Conservation (phyloP, 306 rosid genomes). For the Vigna mungo region DNA sequence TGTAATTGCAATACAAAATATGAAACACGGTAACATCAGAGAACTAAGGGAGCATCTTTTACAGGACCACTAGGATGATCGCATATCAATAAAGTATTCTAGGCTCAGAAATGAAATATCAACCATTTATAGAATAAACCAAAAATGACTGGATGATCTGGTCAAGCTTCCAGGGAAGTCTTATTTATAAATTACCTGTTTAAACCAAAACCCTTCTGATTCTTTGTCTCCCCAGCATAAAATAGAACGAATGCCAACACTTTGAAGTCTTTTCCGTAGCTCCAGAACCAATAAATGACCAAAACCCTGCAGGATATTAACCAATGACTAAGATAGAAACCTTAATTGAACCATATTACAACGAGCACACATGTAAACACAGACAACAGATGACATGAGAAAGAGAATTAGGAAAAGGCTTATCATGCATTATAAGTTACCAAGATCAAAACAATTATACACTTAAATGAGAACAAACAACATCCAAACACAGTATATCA, state of each 20-base stretch:
- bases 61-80: conserved; percentile 10
- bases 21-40: conserved; percentile 29
- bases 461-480: conserved; percentile 28
- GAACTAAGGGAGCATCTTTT: conserved; percentile 33
- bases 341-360: conserved; percentile 13
- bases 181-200: conserved; percentile 62
- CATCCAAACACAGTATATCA: conserved; percentile 5
- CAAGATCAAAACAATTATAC: conserved; percentile 18
- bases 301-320: conserved; percentile 68
- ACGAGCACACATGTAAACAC: conserved; percentile 4
- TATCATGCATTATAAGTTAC: conserved; percentile 32
- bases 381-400: conserved; percentile 5
- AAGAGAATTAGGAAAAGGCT: conserved; percentile 38
- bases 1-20: conserved; percentile 35
- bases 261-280: conserved; percentile 70
- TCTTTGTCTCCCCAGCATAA: conserved; percentile 97
- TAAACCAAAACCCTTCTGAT: conserved; percentile 93
- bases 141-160: conserved; percentile 11
- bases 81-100: conserved; percentile 7
- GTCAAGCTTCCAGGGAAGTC: conserved; percentile 29
- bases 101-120: conserved; percentile 22
- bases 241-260: conserved; percentile 79
- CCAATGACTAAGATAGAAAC: conserved; percentile 38
- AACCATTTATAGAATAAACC: conserved; percentile 25
- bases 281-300: conserved; percentile 71